Conservation (phyloP, 768 basidiomycete genomes). For the Gyrodon lividus region DNA sequence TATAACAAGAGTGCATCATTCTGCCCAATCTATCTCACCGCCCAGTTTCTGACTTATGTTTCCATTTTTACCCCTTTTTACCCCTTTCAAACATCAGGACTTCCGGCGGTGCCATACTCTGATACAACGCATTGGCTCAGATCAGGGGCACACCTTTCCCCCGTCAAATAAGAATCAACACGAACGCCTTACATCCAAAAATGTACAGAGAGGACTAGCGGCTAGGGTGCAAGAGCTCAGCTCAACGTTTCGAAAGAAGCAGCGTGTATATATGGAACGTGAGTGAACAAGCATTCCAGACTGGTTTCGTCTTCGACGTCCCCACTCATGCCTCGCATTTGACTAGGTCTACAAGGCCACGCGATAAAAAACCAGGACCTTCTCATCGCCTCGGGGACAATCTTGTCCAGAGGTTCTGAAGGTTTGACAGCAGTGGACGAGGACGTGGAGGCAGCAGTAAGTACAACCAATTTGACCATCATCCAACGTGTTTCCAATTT, state of each 20-base stretch:
- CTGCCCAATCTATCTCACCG: constrained; percentile 8
- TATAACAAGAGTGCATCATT: constrained; percentile 73
- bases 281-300: constrained; percentile 35
- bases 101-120: constrained; percentile 43
- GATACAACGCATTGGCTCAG: constrained; percentile 68
- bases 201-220: constrained; percentile 95
- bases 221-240: constrained; percentile 93
- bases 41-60: constrained; percentile 7
- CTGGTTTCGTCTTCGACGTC: constrained; percentile 4
- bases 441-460: constrained; percentile 82
- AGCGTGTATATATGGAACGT: constrained; percentile 98
- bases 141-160: constrained; percentile 62
- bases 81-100: constrained; percentile 25
- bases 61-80: constrained; percentile 8
- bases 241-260: constrained; percentile 92
- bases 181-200: constrained; percentile 74
- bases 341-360: constrained; percentile 89
- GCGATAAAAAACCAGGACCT: constrained; percentile 97
- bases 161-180: constrained; percentile 47
- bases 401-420: constrained; percentile 80
- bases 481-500: constrained; percentile 11
- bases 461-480: constrained; percentile 33
- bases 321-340: constrained; percentile 16
- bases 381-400: constrained; percentile 83
- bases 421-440: constrained; percentile 85